Evolutionary conservation across 257 asterid genomes (phyloP), one percentile per base, ranked within the genome.

Genomic region (Misopates orontium): DNA sequence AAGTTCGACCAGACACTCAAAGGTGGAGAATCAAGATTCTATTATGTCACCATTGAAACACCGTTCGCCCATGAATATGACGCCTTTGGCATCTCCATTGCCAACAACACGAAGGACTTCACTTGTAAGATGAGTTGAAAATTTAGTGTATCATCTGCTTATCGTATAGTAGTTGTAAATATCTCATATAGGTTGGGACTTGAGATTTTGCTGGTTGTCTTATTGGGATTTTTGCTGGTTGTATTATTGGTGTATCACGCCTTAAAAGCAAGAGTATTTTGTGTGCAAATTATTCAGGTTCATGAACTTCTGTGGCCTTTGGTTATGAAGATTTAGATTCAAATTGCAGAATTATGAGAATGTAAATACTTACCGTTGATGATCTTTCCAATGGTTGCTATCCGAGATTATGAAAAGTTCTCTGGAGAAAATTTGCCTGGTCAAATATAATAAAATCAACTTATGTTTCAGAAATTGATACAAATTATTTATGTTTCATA

Each of bases 61-160:
- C 32, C 79, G 60, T n/a, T 82, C 85, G 0, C 84, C 89, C 36
- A 54, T 70, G 82, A 78, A 77, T 55, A 32, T 55, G 73, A 77
- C 81, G 19, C 83, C 84, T 0, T 52, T 70, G 75, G 92, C 82
- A 8, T 90, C 95, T 8, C 89, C 91, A 2, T 56, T 76, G 73
- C 88, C 87, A 14, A 69, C 81, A 0, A 74, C 59, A 28, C 79
- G 82, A 32, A 84, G 80, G 74, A 61, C 88, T 9, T 76, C 87
- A 0, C 80, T 83, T 5, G 78, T 61, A 18, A 68, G 83, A 65
- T 87, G 83, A 89, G 68, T 69, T 51, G 42, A 36, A 18, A 47
- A 31, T 45, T 22, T 47, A n/a, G 31, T 25, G 47, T 69, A 14
- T 50, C 36, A 49, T 53, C 36, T 57, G 54, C 39, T 57, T 7